Evolutionary conservation across 139 green algal genomes (phyloP).

Genomic region (Medakamo hakoo): DNA sequence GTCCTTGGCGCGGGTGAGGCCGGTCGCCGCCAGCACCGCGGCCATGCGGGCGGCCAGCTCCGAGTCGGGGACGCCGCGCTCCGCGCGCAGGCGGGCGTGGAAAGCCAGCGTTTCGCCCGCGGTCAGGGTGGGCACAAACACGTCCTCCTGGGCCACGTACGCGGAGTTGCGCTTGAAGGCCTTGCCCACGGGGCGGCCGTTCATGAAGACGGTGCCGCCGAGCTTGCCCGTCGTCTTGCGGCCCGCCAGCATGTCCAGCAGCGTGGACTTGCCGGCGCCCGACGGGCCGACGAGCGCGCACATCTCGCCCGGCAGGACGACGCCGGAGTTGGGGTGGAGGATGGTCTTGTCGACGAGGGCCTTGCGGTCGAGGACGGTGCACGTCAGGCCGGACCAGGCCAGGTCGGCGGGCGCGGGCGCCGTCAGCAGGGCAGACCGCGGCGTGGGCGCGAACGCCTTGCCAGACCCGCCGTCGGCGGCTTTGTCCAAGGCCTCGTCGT

Average conservation of each 20-base stretch:
- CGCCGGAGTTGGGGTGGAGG: background rate
- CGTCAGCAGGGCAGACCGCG: background rate
- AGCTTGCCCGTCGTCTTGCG: conserved; percentile 41
- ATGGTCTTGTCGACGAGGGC: background rate
- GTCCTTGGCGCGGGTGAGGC: conserved; percentile 43
- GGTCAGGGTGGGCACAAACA: conserved; percentile 38
- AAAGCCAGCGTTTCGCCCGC: conserved; percentile 56
- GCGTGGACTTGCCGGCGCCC: conserved; percentile 31
- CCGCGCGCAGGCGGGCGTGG: conserved; percentile 29
- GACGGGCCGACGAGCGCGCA: conserved; percentile 25
- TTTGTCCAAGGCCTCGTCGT: background rate
- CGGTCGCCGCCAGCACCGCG: conserved; percentile 2
- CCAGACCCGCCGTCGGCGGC: no score
- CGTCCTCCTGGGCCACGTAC: conserved; percentile 42
- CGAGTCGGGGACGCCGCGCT: background rate
- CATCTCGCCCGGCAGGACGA: conserved; percentile 6
- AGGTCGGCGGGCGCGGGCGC: background rate
- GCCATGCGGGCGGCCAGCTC: background rate
- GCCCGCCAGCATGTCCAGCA: conserved; percentile 27
- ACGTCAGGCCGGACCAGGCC: background rate
- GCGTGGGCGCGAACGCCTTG: background rate
- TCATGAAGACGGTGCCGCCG: conserved; percentile 18
- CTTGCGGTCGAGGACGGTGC: background rate
- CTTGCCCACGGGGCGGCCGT: conserved; percentile 9
- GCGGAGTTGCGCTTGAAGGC: conserved; percentile 23